Base-by-base conservation (phyloP, 352 stramenopile genomes). In the Peronosclerospora sorghi region DNA sequence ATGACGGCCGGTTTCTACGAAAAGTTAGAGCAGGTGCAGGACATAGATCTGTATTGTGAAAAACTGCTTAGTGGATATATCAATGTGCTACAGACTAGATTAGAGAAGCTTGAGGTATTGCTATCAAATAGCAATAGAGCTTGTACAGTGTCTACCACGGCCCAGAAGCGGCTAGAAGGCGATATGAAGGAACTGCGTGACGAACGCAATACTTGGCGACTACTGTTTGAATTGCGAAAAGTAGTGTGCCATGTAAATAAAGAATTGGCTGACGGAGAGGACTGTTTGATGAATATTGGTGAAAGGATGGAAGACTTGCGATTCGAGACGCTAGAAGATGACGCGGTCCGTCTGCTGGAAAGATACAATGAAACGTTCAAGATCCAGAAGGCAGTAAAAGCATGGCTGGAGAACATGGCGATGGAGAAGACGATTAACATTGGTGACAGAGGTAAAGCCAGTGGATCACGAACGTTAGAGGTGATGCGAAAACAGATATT, bases 171-270 rank as follows among this genome's bases (percentile, higher is more conserved):
- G 8, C 48, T 86, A 1, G 61, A 68, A 17, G 55, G 56, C 4
- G 53, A 77, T 8, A 68, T 86, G 32, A 68, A 68, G 30, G 73
- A 92, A 20, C 56, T 92, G 2, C 53, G 66, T 0, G 70, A 92
- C 41, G 80, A 92, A 27, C 68, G 80, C 26, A 92, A 92, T 27
- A 88, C 80, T n/a, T 92, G 80, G 80, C 60, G 72, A 8, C 40
- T 92, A 24, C 38, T 89, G 20, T 82, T 78, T 41, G 74, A 88
- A 36, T 53, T 92, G 24, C 73, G 77, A 8, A 59, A 73, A 20
- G 76, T n/a, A n/a, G n/a, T 88, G 23, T 86, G 73, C 45, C 62
- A 54, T 44, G 48, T 45, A 1, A 48, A 35, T 12, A 54, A 59
- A 30, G 44, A 64, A 5, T 44, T 54, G 37, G 45, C 56, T 20